Base-by-base conservation (phyloP, 441 rosid species). In the Croton laevigatus region DNA sequence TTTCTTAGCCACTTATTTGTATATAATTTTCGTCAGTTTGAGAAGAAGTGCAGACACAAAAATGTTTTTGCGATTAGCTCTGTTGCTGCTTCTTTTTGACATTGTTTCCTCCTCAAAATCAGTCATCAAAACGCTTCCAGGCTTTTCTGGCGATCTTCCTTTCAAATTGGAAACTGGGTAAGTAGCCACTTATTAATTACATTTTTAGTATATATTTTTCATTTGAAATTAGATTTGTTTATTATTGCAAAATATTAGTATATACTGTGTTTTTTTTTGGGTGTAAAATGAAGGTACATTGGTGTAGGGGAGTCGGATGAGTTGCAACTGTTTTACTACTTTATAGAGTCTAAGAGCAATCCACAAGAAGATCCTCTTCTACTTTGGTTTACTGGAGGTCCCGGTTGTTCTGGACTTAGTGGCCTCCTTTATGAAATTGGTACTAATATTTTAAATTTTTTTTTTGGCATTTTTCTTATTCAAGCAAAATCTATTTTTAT, bases 331-430 rank as follows among this genome's bases (percentile, higher is more conserved):
- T 64, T 71, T 44, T 71, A 71, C 9, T 71, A 64, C 57, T 71
- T 71, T 12, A 23, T 71, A 11, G 72, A 73, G 71, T 77, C 74
- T 1, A 64, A 69, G 13, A 57, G 77, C 19, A 63, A 71, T 6
- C 71, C 74, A 0, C 9, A 42, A n/a, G 65, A 44, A 13, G 77
- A 73, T 60, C 80, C 77, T 19, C 58, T 77, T 7, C 36, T 77
- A 54, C 71, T 77, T 40, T 77, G 80, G 77, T 51, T 77, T 8
- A 73, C 74, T 9, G 74, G 77, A 5, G 80, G 80, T 45, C 71
- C 80, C 5, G 74, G 77, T 2, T 77, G 77, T 57, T 73, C 74
- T 12, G 65, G 71, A 44, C 66, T 73, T 63, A 59, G 71, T 5
- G 71, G 60, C 3, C 69, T 77, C 13, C 62, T 58, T 10, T 77